Base-by-base conservation (phyloP, 192 early-diverging fungal species). In the Pecoramyces ruminantium region DNA sequence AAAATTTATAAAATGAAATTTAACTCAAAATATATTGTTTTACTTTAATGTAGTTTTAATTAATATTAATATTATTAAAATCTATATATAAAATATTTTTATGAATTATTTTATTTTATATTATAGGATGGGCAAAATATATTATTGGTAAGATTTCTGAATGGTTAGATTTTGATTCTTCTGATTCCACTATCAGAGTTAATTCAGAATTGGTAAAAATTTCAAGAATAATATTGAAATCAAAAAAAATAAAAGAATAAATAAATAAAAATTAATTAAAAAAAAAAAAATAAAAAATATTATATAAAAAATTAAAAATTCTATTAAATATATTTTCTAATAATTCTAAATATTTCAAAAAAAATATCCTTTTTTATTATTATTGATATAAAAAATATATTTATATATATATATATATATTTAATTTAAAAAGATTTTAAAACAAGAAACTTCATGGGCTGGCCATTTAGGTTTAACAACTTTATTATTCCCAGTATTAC, bases 401-500 rank as follows among this genome's bases (percentile, higher is more conserved):
- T n/a, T n/a, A n/a, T n/a, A n/a, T n/a, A n/a, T n/a, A n/a, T n/a
- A n/a, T n/a, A n/a, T n/a, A n/a, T n/a, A n/a, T n/a, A n/a, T n/a
- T n/a, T n/a, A n/a, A 13, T 85, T 81, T 25, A 85, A 85, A 78
- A 25, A 40, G 29, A 79, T 87, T n/a, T 58, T 86, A 38, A 30
- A 79, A 25, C 84, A 83, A 79, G 83, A 94, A 85, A 81, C 90
- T 25, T 85, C 90, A 15, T 95, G 92, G 93, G 90, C 88, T 0
- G 81, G 88, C 14, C 93, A 95, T 84, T 80, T 95, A 29, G 92
- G 93, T 2, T 67, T 95, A 13, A 80, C 86, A 11, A 85, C 89
- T 11, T 82, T 94, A 28, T 78, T 94, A 29, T 83, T 93, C 12
- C 87, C 88, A 29, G 39, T 28, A 14, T 82, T 86, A 67, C 83